phyloP scores from a whole-genome alignment of 2,329 filamentous ascomycete genomes.

The Balansia obtecta region DNA sequence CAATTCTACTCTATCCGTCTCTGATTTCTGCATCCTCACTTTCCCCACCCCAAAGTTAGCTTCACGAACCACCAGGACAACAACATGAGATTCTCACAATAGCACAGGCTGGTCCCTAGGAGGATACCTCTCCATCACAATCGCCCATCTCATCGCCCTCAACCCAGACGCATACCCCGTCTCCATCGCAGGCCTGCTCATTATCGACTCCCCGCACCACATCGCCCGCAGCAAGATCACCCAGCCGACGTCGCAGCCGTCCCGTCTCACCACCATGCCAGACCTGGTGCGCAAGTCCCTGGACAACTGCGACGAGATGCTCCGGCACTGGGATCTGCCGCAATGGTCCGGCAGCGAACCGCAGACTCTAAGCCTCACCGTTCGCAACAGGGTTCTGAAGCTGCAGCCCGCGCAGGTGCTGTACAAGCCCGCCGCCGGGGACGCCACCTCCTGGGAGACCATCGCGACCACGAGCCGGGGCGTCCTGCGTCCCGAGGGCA shows the following conservation, averaged over 20 bases:
- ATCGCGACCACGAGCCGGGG: not conserved
- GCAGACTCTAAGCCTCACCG: conserved; percentile 8
- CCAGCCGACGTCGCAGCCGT: conserved; percentile 7
- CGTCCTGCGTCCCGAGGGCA: conserved; percentile 2
- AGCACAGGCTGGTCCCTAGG: conserved; percentile 19
- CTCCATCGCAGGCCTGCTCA: conserved; percentile 14
- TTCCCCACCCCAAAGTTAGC: too few species aligned
- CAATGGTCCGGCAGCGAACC: conserved; percentile 12
- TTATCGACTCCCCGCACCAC: conserved; percentile 19
- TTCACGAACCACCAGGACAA: not conserved
- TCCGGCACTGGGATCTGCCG: conserved; percentile 17
- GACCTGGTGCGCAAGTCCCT: conserved; percentile 16
- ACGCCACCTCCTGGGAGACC: conserved; percentile 8
- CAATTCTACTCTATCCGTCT: too few species aligned
- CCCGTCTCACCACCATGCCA: conserved; percentile 12
- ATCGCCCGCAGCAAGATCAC: conserved; percentile 10
- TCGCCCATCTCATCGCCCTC: conserved; percentile 14
- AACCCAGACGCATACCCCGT: conserved; percentile 11
- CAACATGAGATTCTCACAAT: conserved; percentile 2
- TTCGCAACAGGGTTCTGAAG: conserved; percentile 9
- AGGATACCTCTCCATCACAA: conserved; percentile 15
- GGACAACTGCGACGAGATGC: conserved; percentile 18
- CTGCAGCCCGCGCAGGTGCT: conserved; percentile 11
- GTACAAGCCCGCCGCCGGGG: conserved; percentile 10
- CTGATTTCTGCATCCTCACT: too few species aligned